Evolutionary conservation across 2,329 filamentous ascomycete species (phyloP), one percentile per base, ranked within the genome.

Genomic region (Sclerotinia borealis): DNA sequence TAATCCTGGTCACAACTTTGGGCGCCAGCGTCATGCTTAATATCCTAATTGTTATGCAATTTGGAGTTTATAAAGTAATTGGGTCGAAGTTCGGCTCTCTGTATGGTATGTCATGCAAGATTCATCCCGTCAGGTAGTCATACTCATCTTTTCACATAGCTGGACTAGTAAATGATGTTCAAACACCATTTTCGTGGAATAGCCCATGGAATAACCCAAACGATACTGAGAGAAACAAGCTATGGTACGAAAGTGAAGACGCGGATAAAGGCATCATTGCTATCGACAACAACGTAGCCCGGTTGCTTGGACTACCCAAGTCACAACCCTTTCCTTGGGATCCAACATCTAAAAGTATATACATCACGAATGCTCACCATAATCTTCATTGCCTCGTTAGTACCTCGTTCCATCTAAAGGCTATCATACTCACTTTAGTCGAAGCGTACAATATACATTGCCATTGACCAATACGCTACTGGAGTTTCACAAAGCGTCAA

Each of bases 311-410:
- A 15, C 19, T 61, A 7, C 58, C 58, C 27, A 50, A 50, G 19
- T 59, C 55, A 9, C 11, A 27, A 22, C 45, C 29, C 27, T 61
- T 61, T 41, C 58, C 58, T 10, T 51, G 45, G 58, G 58, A 61
- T 27, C 9, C 45, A 15, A 31, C 36, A 19, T 4, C 27, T 10
- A 61, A 61, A 47, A 39, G 45, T 9, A 49, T 61, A 22, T 61
- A 61, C 27, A 39, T 50, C n/a, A 17, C 41, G 6, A 61, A 61
- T 25, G 34, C 39, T 5, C 48, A 50, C 29, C 58, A 61, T 51
- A n/a, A 39, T n/a, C 34, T 61, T 17, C 45, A 61, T 22, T 61
- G 58, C 29, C 13, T 61, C 10, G 25, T 61, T 50, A 37, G 43
- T 37, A n/a, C 22, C 22, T 29, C 25, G 3, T 36, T 10, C 25